Conservation (phyloP, 2,329 filamentous ascomycete species). For the Cladosporium sp. region DNA sequence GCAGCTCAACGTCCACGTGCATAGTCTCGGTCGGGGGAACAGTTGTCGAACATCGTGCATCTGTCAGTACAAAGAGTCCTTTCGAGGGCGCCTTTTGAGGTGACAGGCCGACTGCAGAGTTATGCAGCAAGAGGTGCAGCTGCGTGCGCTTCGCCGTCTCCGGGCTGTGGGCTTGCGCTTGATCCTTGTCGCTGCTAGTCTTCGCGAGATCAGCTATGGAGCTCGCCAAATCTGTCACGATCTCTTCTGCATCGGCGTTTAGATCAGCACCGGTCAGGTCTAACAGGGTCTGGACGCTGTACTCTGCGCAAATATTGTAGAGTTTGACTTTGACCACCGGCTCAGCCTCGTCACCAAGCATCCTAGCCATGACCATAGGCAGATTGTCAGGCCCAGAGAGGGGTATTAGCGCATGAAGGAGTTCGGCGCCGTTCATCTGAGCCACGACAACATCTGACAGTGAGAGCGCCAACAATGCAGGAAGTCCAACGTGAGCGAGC, state of each 20-base stretch:
- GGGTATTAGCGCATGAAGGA: slow-evolving; percentile 65
- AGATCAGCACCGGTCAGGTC: slow-evolving; percentile 68
- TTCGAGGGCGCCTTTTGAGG: slow-evolving; percentile 75
- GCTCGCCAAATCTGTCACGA: slow-evolving; percentile 72
- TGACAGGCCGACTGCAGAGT: slow-evolving; percentile 82
- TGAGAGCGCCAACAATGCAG: slow-evolving; percentile 77
- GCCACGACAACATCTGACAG: slow-evolving; percentile 62
- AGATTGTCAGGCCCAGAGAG: slow-evolving; percentile 43
- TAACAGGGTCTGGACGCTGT: slow-evolving; percentile 80
- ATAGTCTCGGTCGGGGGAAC: slow-evolving; percentile 67
- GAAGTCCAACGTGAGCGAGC: slow-evolving; percentile 78
- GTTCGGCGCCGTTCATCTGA: slow-evolving; percentile 68
- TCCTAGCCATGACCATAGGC: slow-evolving; percentile 79
- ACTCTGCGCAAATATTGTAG: slow-evolving; percentile 82
- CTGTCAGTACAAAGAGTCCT: slow-evolving; percentile 73
- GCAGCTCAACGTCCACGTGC: slow-evolving; percentile 65
- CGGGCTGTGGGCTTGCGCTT: background rate
- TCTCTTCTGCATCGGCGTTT: slow-evolving; percentile 48
- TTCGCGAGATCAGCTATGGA: slow-evolving; percentile 63
- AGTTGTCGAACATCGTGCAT: slow-evolving; percentile 69
- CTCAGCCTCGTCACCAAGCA: slow-evolving; percentile 93
- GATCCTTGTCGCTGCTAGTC: background rate
- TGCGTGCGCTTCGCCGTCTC: slow-evolving; percentile 48
- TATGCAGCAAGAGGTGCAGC: slow-evolving; percentile 73
- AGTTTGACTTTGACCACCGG: slow-evolving; percentile 86